These are phyloP conservation scores for Heimioporus sp. DNA, from an alignment of 768 basidiomycete species.

Conservation along the genomic window DNA sequence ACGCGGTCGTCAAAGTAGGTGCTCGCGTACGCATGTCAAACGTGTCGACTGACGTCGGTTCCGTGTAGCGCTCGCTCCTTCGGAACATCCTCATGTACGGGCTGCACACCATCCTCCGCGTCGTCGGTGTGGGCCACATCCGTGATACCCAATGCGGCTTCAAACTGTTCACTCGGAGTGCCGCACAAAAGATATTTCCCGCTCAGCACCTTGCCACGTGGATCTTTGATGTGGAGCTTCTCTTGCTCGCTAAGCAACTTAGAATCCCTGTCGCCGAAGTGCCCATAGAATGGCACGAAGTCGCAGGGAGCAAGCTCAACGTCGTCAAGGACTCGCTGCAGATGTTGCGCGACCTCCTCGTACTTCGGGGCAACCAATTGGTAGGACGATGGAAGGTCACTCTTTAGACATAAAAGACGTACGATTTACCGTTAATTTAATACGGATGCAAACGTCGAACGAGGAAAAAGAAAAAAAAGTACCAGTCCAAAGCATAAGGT, in stretches of 20 bases:
- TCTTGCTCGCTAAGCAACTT: conserved; percentile 79
- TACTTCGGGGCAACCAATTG: conserved; percentile 79
- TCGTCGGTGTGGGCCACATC: conserved; percentile 88
- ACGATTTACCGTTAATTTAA: conserved; percentile 28
- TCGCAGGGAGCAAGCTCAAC: conserved; percentile 88
- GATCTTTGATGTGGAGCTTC: conserved; percentile 96
- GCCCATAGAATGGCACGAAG: conserved; percentile 91
- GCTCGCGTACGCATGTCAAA: not conserved
- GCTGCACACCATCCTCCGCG: conserved; percentile 82
- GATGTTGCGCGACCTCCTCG: conserved; percentile 85
- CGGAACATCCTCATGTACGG: conserved; percentile 95
- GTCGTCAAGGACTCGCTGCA: conserved; percentile 81
- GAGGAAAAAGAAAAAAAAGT: conserved; percentile 7
- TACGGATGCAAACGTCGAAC: conserved; percentile 12
- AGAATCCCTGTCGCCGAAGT: conserved; percentile 82
- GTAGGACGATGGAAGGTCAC: conserved; percentile 69
- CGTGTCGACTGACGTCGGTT: not conserved
- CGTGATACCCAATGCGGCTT: conserved; percentile 97
- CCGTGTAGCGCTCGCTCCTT: conserved; percentile 71
- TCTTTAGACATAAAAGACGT: conserved; percentile 20
- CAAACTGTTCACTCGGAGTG: conserved; percentile 86
- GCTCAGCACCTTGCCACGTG: conserved; percentile 84
- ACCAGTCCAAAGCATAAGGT: not conserved
- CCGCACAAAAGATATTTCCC: conserved; percentile 83
- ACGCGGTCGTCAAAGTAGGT: conserved; percentile 88